Evolutionary conservation across 805 yeast genomes (phyloP).

Genomic region (Priceomyces haplophilus): DNA sequence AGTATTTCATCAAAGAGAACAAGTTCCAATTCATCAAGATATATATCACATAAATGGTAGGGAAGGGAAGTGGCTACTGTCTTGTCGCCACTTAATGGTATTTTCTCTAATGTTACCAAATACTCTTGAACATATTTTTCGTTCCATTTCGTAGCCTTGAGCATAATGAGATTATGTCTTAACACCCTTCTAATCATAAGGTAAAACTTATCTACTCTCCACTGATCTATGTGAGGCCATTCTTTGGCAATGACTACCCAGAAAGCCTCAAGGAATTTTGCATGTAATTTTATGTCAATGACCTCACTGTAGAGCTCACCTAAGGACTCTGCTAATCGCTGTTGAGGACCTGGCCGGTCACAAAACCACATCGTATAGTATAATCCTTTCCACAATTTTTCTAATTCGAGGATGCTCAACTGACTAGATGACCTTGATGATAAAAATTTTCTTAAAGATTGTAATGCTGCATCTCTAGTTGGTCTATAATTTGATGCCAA

Average conservation of each 20-base stretch:
- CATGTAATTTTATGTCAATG: constrained; percentile 42
- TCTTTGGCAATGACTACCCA: constrained; percentile 78
- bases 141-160: constrained; percentile 56
- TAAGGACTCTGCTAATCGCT: constrained; percentile 69
- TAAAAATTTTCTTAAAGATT: constrained; percentile 58
- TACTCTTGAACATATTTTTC: constrained; percentile 43
- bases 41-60: constrained; percentile 80
- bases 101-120: constrained; percentile 37
- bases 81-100: constrained; percentile 56
- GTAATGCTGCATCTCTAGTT: constrained; percentile 71
- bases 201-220: constrained; percentile 85
- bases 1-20: constrained; percentile 52
- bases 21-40: constrained; percentile 77
- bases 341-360: constrained; percentile 92
- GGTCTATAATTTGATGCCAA: constrained; percentile 80
- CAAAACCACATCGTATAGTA: constrained; percentile 95
- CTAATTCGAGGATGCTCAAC: constrained; percentile 53
- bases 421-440: constrained; percentile 38
- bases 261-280: constrained; percentile 64
- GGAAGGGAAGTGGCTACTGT: constrained; percentile 73
- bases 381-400: constrained; percentile 94
- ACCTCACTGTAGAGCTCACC: constrained; percentile 53
- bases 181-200: constrained; percentile 75
- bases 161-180: constrained; percentile 58
- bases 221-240: constrained; percentile 81